Evolutionary conservation across 202 grass and related monocot genomes (phyloP), one percentile per base, ranked within the genome.

Genomic region (Dendrocalamus latiflorus): DNA sequence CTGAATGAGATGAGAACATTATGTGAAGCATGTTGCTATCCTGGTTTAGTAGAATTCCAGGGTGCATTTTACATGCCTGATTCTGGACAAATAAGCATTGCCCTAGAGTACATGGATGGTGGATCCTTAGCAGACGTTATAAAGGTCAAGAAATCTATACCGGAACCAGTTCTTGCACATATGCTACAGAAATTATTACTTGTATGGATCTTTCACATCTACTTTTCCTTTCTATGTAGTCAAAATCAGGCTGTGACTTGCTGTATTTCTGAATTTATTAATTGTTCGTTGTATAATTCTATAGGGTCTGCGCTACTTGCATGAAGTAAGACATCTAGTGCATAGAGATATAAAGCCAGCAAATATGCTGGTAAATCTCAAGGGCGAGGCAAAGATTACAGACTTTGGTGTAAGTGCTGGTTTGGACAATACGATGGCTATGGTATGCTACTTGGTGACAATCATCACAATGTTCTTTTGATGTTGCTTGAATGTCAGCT

Each of bases 321-420:
- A 98, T 82, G 89, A 89, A 57, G 91, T 83, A 64, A 98, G 91
- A 39, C 93, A 94, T 87, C 77, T 98, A 64, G 95, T 98, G 58
- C 95, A 98, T 90, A 93, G 93, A 87, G 95, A 98, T 86, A 91
- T 98, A 93, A 98, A 98, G 74, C 95, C 95, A 67, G 95, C 95
- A 77, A 98, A 98, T 90, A 64, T 98, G 59, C 87, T 98, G 55
- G 78, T 98, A 88, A 98, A 93, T 83, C 91, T 98, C 28, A 98
- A 91, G 68, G 93, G 95, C 2, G 91, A 98, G 22, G 76, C 91
- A 10, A 98, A 98, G 68, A 95, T 98, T 71, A 95, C 91, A 51
- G 95, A 98, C 20, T 98, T 98, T 82, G 95, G 95, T 64, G 75
- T 98, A 36, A 95, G 93, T 89, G 83, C 93, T 59, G 95, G 93